Evolutionary conservation across 169 alveolate genomes (phyloP), one percentile per base, ranked within the genome.

Genomic region (Theileria orientalis): DNA sequence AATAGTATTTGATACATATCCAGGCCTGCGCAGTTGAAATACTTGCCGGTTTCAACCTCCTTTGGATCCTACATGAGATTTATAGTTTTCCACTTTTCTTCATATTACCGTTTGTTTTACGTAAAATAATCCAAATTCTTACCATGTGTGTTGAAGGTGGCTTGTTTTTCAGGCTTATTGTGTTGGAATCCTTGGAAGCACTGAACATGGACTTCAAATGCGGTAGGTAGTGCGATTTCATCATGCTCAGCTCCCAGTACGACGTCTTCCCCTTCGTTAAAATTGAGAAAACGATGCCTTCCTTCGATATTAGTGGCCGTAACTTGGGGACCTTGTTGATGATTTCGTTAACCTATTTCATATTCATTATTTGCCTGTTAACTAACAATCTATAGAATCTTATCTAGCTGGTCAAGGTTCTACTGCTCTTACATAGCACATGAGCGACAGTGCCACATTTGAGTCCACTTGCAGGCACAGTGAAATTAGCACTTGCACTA

Each of bases 241-340:
- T 54, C 16, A 74, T 69, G 40, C 30, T 68, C 37, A 82, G 21
- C 56, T 82, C 84, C 89, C 89, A 82, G 80, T 30, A 74, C 46
- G 74, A 56, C 29, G 77, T 64, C 27, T 57, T 77, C n/a, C 75
- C 37, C 44, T 57, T 74, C 13, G 89, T 47, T 29, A 73, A 41
- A 49, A 72, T 83, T 27, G 89, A 82, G 49, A 74, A 67, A 14
- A 72, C 70, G 52, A 82, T 82, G n/a, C 89, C 89, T 8, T 82
- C 84, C 16, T 29, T 32, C 16, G 72, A 76, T 6, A 82, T 16
- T 2, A 82, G 30, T 25, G 54, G 72, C 51, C 19, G 62, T 3
- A 82, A 23, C 32, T 59, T 51, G 7, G 89, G 89, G n/a, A 68
- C 49, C 84, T 62, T 67, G 3, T 40, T 62, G 30, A 82, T 16